Base-by-base conservation (phyloP, 352 stramenopile genomes). In the Pythium brassicae region DNA sequence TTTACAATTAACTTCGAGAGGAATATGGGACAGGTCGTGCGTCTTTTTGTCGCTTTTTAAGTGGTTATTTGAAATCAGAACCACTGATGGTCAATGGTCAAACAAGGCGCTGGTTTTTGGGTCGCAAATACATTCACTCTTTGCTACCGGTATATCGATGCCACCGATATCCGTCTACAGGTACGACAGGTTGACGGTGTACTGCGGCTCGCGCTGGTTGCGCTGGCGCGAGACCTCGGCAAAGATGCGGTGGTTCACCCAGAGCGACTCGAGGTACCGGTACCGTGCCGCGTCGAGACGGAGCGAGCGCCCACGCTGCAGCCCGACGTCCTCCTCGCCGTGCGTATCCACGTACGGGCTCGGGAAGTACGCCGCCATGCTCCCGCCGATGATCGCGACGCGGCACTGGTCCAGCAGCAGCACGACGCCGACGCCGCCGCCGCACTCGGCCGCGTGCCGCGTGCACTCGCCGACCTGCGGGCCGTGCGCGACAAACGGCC, bases 141-240 rank as follows among this genome's bases (percentile, higher is more conserved):
- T n/a, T n/a, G n/a, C n/a, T n/a, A n/a, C n/a, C n/a, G n/a, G n/a
- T n/a, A n/a, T n/a, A n/a, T n/a, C n/a, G n/a, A n/a, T n/a, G n/a
- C n/a, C n/a, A n/a, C n/a, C n/a, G n/a, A n/a, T n/a, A n/a, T n/a
- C n/a, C n/a, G n/a, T n/a, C 62, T 91, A 95, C 49, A 95, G 66
- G 65, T 90, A 89, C 57, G 86, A 94, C 25, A 93, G 61, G 46
- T 92, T 92, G 60, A 95, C 87, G 35, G 86, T 87, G 65, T 88
- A 92, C 66, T 95, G 86, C 44, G 82, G 82, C 23, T 95, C 86
- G 55, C 80, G 80, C 65, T 92, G 83, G 58, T 95, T 95, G 58
- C 86, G 86, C 59, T 89, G 83, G 27, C 86, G 80, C 32, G 86
- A 94, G 22, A 95, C 85, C 59, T 95, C 85, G 1, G 76, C 74